These are phyloP conservation scores for Sporothrix variecibatus DNA, from an alignment of 2,329 filamentous ascomycete species.

Conservation along the genomic window DNA sequence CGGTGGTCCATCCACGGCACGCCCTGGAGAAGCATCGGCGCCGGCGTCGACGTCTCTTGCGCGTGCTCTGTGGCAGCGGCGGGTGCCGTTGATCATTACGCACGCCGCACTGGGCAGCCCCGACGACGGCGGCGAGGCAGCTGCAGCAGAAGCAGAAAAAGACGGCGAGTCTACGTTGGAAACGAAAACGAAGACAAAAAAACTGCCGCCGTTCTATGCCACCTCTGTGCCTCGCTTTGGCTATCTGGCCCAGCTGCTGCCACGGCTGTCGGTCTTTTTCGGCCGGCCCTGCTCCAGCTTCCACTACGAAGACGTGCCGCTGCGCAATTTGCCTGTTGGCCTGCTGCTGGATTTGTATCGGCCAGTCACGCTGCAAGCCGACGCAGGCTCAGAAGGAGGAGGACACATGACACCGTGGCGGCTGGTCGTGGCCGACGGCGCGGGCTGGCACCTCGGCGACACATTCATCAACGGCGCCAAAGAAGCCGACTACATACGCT, in stretches of 20 bases:
- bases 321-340: constrained; percentile 56
- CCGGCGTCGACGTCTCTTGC: constrained; percentile 37
- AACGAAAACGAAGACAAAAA: too few species aligned
- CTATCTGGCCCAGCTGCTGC: constrained; percentile 60
- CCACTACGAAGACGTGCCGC: constrained; percentile 56
- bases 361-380: constrained; percentile 36
- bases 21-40: background rate
- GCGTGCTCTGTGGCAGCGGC: constrained; percentile 56
- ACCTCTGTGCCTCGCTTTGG: constrained; percentile 59
- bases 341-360: constrained; percentile 60
- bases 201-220: constrained; percentile 43
- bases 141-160: background rate
- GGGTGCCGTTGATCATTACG: constrained; percentile 57
- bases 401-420: constrained; percentile 52
- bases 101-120: constrained; percentile 42
- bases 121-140: background rate
- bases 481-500: constrained; percentile 82
- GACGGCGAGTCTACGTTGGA: too few species aligned
- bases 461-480: constrained; percentile 67
- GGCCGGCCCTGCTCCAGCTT: constrained; percentile 58
- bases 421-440: constrained; percentile 55
- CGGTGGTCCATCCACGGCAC: background rate
- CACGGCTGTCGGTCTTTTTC: constrained; percentile 58
- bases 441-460: constrained; percentile 61
- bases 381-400: background rate